phyloP scores from a whole-genome alignment of 2,329 filamentous ascomycete genomes.

The Thielaviopsis populi region DNA sequence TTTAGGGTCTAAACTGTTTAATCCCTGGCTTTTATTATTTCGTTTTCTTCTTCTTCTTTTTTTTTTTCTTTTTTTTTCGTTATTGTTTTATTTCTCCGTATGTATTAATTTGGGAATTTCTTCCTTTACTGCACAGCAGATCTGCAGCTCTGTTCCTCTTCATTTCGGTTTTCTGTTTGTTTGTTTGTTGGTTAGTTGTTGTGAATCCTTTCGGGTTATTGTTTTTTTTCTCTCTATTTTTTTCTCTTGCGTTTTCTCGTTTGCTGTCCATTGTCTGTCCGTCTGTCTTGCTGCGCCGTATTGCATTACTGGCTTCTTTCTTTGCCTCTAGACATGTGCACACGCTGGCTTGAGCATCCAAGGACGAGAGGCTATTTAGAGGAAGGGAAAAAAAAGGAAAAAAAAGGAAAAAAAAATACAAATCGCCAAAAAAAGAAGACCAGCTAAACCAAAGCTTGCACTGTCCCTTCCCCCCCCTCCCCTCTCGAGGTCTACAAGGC shows the following conservation, averaged over 20 bases:
- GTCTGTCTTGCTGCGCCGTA: neutral
- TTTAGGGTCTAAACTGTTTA: neutral
- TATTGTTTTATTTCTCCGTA: too few relatives aligned
- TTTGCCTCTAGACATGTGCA: neutral
- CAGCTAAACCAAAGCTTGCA: neutral
- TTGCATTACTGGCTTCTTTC: neutral
- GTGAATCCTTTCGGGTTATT: neutral
- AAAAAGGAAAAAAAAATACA: neutral
- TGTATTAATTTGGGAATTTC: neutral
- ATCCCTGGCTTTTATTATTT: neutral
- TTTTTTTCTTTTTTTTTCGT: too few relatives aligned
- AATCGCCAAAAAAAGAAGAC: neutral
- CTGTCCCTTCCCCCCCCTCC: neutral
- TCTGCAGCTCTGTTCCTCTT: neutral
- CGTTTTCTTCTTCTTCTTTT: too few relatives aligned
- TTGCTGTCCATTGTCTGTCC: neutral
- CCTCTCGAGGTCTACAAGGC: too few relatives aligned
- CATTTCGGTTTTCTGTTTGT: neutral
- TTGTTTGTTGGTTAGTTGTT: neutral
- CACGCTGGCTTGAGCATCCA: neutral
- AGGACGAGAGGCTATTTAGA: neutral
- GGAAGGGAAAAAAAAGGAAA: neutral
- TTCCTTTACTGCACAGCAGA: neutral
- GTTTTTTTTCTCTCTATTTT: neutral
- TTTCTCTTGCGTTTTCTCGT: neutral